Base-by-base conservation (phyloP, 768 basidiomycete species). In the Pleurotus eryngii region DNA sequence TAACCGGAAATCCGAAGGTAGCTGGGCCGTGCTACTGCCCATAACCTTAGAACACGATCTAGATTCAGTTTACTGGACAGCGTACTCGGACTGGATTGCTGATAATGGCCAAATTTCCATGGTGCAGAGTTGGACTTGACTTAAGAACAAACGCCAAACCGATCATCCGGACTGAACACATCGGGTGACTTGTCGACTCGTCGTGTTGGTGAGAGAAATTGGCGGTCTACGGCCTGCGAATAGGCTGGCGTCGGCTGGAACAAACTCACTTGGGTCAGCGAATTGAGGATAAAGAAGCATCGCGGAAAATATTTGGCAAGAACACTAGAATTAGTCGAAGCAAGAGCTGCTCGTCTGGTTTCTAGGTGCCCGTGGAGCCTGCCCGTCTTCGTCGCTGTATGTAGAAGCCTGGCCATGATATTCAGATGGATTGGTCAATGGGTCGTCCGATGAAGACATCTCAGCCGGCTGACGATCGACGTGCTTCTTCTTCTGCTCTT, bases 221-320 rank as follows among this genome's bases (percentile, higher is more conserved):
- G 38, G 14, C 51, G 48, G 8, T 56, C 58, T 17, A 46, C 11
- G 47, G 37, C 17, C 37, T 49, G 39, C 20, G 11, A 43, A 24
- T 24, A 3, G 22, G 22, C 22, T 5, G 78, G 81, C 0, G 78
- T 79, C 3, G 60, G 57, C 2, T 65, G 17, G 11, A 42, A 37
- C 24, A 26, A 22, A 20, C 81, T 59, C 65, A 90, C 93, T 76
- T 86, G 84, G 1, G 89, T 89, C 67, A 90, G 71, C 20, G 90
- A 92, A 72, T 96, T 95, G 65, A 96, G 81, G 59, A 98, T 95
- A 65, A 97, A 97, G 67, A 86, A 92, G n/a, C 95, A 85, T 64
- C 81, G 81, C 2, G 94, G 93, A 69, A 96, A 98, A 68, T 92
- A 74, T 51, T 76, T 79, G 3, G 76, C 61, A 12, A 98, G 74